Base-by-base conservation (phyloP, 176 grass and related monocot genomes). In the Olyra latifolia region DNA sequence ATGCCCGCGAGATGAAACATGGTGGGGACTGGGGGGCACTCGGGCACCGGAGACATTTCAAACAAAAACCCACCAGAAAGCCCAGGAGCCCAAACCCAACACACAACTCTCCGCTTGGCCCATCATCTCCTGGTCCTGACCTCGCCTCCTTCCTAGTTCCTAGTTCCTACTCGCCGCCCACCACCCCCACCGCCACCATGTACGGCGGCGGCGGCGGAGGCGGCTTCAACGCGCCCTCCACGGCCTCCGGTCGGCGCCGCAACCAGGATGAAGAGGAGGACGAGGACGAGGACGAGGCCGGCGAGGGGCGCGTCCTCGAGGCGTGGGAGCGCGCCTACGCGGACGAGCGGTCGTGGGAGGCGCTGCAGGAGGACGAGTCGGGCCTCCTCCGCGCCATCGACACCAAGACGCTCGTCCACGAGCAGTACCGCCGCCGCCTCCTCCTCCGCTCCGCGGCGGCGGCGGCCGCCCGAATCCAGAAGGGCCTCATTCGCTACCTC, bases 271-370 rank as follows among this genome's bases (percentile, higher is more conserved):
- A 81, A 1, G 86, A 89, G 0, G 92, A 95, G 6, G 96, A 95
- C 0, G 90, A 95, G 0, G 95, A 93, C 0, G 95, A 97, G 39
- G 88, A 93, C 16, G 95, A 94, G 47, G 76, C 69, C 50, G 87
- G 81, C 13, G 88, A 87, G 50, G 95, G 84, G 40, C 70, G 86
- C 41, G 88, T 83, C 28, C 83, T 87, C 64, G 92, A 99, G 54
- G 90, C 92, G 17, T 95, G 96, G 96, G 93, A 93, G 88, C 92
- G 92, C 23, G 90, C 96, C n/a, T 99, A 99, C 84, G 92, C 96
- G 38, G 92, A 99, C 86, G 96, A 99, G 54, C 87, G 96, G 5
- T 99, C 96, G 69, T 99, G 96, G 96, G 96, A 99, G 82, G 79
- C 87, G 70, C 83, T 99, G 82, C 92, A 99, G 80, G 96, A 99